These are phyloP conservation scores for Tetrastigma voinierianum DNA, from an alignment of 164 flowering plant species.

Conservation along the genomic window DNA sequence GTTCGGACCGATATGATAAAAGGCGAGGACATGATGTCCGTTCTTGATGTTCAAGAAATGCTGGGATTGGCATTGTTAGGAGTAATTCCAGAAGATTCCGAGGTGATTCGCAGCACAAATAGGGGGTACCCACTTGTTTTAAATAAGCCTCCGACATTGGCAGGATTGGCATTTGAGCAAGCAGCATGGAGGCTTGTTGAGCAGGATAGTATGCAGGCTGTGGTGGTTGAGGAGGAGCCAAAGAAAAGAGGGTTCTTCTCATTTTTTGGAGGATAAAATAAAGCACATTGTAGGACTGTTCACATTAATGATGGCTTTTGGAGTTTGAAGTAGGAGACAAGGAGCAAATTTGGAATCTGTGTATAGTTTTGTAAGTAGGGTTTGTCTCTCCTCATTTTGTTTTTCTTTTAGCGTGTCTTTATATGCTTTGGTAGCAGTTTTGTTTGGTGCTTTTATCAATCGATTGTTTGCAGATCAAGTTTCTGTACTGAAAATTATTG, in stretches of 20 bases:
- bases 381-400: neutral
- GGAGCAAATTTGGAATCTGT: constrained; percentile 12
- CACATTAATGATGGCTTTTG: neutral
- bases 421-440: constrained; percentile 1
- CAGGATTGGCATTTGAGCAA: constrained; percentile 97
- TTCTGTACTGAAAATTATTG: neutral
- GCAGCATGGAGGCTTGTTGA: constrained; percentile 99
- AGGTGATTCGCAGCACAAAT: constrained; percentile 93
- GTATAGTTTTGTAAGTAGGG: constrained; percentile 37
- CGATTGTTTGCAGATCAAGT: neutral
- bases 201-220: constrained; percentile 97
- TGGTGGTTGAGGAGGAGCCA: constrained; percentile 94
- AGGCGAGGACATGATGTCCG: constrained; percentile 99
- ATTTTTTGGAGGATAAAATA: constrained; percentile 67
- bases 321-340: constrained; percentile 8
- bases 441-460: neutral
- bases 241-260: constrained; percentile 90
- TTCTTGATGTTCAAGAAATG: constrained; percentile 96
- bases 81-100: constrained; percentile 92
- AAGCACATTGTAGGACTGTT: neutral
- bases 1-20: constrained; percentile 94
- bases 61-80: constrained; percentile 83
- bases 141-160: constrained; percentile 92
- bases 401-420: constrained; percentile 6
- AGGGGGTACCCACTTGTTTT: constrained; percentile 89